These are phyloP conservation scores for Artemisia annua DNA, from an alignment of 129 eudicot species.

Conservation along the genomic window DNA sequence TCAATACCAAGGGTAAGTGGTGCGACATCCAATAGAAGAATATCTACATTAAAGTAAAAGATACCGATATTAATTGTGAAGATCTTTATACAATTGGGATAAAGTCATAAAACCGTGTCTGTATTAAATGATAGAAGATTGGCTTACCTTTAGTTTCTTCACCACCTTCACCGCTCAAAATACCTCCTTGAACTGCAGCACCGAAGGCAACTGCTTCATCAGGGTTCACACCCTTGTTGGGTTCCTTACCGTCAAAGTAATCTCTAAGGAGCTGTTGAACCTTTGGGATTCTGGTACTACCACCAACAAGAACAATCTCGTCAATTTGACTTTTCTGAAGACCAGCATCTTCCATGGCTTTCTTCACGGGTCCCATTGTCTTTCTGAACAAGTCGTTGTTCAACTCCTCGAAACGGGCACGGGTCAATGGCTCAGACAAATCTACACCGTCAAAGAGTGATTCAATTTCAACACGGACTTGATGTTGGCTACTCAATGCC, in stretches of 20 bases:
- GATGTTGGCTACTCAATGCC: slow-evolving; percentile 78
- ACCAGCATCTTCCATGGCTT: slow-evolving; percentile 73
- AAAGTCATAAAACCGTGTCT: background rate
- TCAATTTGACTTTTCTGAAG: slow-evolving; percentile 59
- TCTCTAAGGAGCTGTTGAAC: slow-evolving; percentile 75
- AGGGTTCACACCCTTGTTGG: slow-evolving; percentile 73
- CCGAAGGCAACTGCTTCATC: slow-evolving; percentile 78
- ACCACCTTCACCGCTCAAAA: slow-evolving; percentile 74
- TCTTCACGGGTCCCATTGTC: slow-evolving; percentile 80
- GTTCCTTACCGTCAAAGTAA: slow-evolving; percentile 66
- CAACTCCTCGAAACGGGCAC: slow-evolving; percentile 73
- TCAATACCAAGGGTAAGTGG: slow-evolving; percentile 72
- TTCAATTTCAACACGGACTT: slow-evolving; percentile 73
- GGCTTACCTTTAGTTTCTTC: slow-evolving; percentile 74
- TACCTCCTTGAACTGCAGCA: slow-evolving; percentile 81
- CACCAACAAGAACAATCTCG: slow-evolving; percentile 81
- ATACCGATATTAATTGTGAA: background rate
- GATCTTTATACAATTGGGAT: background rate
- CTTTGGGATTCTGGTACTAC: slow-evolving; percentile 74
- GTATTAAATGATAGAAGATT: no score
- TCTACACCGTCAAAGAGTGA: slow-evolving; percentile 70
- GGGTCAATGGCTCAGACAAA: slow-evolving; percentile 79
- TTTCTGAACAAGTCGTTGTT: slow-evolving; percentile 70
- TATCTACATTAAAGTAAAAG: slow-evolving; percentile 30
- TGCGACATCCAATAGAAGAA: slow-evolving; percentile 75